These are phyloP conservation scores for Microstegium vimineum DNA, from an alignment of 176 grass and related monocot species.

Conservation along the genomic window DNA sequence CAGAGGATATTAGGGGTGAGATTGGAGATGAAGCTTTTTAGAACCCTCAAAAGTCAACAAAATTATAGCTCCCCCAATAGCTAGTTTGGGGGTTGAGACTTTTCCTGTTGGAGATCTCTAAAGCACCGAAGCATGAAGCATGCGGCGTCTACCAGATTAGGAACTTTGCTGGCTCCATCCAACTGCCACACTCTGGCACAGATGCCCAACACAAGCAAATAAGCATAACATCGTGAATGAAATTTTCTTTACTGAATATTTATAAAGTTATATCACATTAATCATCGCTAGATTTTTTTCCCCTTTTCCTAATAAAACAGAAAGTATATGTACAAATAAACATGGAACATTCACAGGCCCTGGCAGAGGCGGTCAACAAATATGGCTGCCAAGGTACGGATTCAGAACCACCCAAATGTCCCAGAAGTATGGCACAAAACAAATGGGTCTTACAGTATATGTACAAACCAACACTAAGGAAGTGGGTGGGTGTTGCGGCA, in stretches of 20 bases:
- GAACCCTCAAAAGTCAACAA: no score
- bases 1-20: no score
- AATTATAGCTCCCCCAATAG: no score
- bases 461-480: slow-evolving; percentile 58
- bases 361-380: slow-evolving; percentile 66
- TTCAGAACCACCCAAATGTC: slow-evolving; percentile 54
- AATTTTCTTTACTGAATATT: slow-evolving; percentile 58
- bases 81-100: no score
- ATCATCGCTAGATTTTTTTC: slow-evolving; percentile 41
- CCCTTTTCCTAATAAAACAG: slow-evolving; percentile 45
- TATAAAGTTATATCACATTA: slow-evolving; percentile 55
- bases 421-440: slow-evolving; percentile 61
- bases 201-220: neutral
- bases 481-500: slow-evolving; percentile 46
- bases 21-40: no score
- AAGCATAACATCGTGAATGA: neutral
- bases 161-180: neutral
- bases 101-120: no score
- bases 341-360: slow-evolving; percentile 60
- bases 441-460: slow-evolving; percentile 83
- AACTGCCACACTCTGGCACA: neutral
- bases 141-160: neutral
- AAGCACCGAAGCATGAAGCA: neutral
- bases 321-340: slow-evolving; percentile 88
- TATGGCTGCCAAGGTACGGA: slow-evolving; percentile 60